Conservation (phyloP, 345 rosid genomes). For the Litchi chinensis region DNA sequence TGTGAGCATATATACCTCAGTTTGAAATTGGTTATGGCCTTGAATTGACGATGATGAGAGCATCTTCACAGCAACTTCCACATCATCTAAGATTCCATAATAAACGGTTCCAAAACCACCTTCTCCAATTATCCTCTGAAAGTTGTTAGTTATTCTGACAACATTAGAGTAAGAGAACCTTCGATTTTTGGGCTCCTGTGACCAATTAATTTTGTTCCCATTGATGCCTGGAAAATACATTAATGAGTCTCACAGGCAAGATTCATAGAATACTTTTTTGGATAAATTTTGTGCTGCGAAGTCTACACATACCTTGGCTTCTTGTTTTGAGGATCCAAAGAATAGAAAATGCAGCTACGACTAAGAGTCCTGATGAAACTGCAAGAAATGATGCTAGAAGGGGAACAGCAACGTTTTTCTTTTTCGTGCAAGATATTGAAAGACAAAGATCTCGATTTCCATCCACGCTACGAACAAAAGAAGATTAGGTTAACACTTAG, state of each 20-base stretch:
- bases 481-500: background rate
- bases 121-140: slow-evolving; percentile 44
- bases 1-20: slow-evolving; percentile 35
- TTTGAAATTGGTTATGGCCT: slow-evolving; percentile 45
- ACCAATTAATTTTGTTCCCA: slow-evolving; percentile 9
- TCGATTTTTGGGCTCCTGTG: slow-evolving; percentile 28
- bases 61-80: slow-evolving; percentile 54
- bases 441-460: slow-evolving; percentile 10
- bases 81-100: slow-evolving; percentile 34
- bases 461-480: background rate
- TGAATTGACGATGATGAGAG: slow-evolving; percentile 48
- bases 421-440: background rate
- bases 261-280: no score
- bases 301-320: no score
- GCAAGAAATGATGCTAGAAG: no score
- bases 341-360: no score
- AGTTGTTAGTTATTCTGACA: slow-evolving; percentile 41
- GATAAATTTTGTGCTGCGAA: no score
- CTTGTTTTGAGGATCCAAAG: no score
- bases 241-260: background rate
- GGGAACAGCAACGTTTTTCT: no score
- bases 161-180: slow-evolving; percentile 40
- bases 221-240: background rate
- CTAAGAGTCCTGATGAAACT: no score
- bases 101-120: slow-evolving; percentile 71